Evolutionary conservation across 176 grass and related monocot species (phyloP), one percentile per base, ranked within the genome.

Genomic region (Oryza brachyantha): DNA sequence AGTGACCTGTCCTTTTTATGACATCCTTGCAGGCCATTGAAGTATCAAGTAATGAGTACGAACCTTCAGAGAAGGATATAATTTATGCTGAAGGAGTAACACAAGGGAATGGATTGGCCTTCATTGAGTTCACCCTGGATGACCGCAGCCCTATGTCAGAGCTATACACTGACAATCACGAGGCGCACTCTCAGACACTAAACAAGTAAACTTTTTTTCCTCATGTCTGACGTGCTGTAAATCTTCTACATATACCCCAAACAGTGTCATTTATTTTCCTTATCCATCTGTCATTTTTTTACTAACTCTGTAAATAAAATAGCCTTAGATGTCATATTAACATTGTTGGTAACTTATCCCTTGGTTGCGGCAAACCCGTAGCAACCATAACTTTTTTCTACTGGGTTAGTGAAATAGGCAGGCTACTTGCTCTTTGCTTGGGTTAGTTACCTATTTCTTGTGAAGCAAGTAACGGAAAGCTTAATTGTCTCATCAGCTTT

Each of bases 41-140:
- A 77, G 79, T 98, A 75, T 98, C 95, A 66, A 98, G 95, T 77
- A 98, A 98, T 70, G 95, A 98, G 66, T 98, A 98, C 60, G 95
- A 93, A 59, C 96, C 96, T 76, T 89, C 92, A 66, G 96, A 98
- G 77, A 98, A 84, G 80, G 96, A 98, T 75, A 84, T 98, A 41
- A 83, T 98, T 36, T 93, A 90, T 75, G 85, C 96, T 28, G 92
- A 98, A 94, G 96, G 96, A 79, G 92, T 94, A 61, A 91, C 96
- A 26, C 96, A 98, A 91, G 96, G 96, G 38, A 94, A 98, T 61
- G 96, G 96, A 25, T 87, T 98, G 66, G 70, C 92, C 38, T 98
- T 88, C 37, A 89, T 98, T 73, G 96, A 98, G 31, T 94, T 98
- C 81, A 81, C 83, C 43, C 82, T 98, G 16, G 96, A 98, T 40